phyloP scores from a whole-genome alignment of 2,329 filamentous ascomycete genomes.

The Fusarium palustre region DNA sequence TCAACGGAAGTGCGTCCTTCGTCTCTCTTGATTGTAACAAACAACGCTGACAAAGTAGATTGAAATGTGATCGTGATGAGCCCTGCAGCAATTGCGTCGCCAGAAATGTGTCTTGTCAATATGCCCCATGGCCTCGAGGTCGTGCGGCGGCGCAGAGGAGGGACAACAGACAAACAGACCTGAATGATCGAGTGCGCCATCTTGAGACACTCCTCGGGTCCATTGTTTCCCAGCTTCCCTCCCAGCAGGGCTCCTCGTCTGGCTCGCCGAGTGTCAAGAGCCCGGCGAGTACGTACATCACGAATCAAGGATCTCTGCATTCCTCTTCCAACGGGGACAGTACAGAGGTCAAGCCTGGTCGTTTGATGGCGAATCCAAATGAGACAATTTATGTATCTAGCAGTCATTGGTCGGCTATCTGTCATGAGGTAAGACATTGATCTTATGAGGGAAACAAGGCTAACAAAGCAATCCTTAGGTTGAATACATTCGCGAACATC shows the following conservation, averaged over 20 bases:
- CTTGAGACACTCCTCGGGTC: constrained; percentile 35
- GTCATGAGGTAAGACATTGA: constrained; percentile 12
- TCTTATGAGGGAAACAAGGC: fast-evolving
- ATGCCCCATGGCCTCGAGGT: constrained; percentile 23
- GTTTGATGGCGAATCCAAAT: constrained; percentile 26
- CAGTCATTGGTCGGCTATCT: constrained; percentile 37
- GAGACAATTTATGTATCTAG: constrained; percentile 41
- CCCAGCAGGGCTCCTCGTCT: neutral
- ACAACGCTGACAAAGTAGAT: constrained; percentile 1
- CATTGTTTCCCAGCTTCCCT: constrained; percentile 32
- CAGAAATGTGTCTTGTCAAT: constrained; percentile 31
- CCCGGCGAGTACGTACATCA: neutral
- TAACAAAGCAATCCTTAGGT: constrained; percentile 3
- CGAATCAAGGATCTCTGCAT: neutral
- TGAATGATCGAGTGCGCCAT: constrained; percentile 31
- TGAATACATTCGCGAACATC: constrained; percentile 22
- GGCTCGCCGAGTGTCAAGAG: constrained; percentile 10
- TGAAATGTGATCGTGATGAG: constrained; percentile 41
- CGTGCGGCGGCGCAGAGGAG: constrained; percentile 16
- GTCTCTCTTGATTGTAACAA: neutral
- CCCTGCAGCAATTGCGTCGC: constrained; percentile 38
- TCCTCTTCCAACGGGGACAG: constrained; percentile 1
- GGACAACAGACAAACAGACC: constrained; percentile 9
- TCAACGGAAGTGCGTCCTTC: constrained; percentile 16
- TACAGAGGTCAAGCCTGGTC: constrained; percentile 24